A percentile compares a stretch with the other conserved stretches of the same genome.
Evolutionary conservation across 140 eudicot species (phyloP).

Genomic region (Oenanthe javanica): DNA sequence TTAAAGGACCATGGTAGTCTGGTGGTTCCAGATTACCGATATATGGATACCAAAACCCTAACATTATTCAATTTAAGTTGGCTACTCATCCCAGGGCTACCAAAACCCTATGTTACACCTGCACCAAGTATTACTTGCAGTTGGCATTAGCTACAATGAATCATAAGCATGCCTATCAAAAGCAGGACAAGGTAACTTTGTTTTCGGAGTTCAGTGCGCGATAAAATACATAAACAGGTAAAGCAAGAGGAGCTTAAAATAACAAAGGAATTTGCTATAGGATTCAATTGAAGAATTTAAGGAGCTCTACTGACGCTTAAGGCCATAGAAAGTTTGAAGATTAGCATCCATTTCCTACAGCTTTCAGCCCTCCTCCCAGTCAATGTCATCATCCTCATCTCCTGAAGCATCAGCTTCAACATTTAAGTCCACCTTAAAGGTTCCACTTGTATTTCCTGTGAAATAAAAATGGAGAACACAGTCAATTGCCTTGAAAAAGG

Average conservation of each 20-base stretch:
- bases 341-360: not conserved
- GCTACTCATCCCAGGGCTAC: not conserved
- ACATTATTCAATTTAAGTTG: not conserved
- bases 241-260: not conserved
- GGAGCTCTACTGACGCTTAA: not conserved
- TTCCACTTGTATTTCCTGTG: slow-evolving; percentile 2
- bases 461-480: not conserved
- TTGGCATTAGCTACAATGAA: not conserved
- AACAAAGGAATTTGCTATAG: not conserved
- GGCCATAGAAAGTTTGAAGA: not conserved
- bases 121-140: not conserved
- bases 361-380: slow-evolving; percentile 12
- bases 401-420: slow-evolving; percentile 10
- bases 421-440: slow-evolving; percentile 12
- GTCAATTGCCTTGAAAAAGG: not conserved
- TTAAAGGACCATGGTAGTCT: not conserved
- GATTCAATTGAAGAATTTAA: not conserved
- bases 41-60: not conserved
- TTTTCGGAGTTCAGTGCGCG: not conserved
- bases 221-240: not conserved
- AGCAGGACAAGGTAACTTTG: no score
- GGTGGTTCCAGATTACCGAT: not conserved
- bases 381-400: slow-evolving; percentile 8
- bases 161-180: not conserved
- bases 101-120: not conserved